Base-by-base conservation (phyloP, 176 grass and related monocot genomes). In the Aegilops sharonensis region DNA sequence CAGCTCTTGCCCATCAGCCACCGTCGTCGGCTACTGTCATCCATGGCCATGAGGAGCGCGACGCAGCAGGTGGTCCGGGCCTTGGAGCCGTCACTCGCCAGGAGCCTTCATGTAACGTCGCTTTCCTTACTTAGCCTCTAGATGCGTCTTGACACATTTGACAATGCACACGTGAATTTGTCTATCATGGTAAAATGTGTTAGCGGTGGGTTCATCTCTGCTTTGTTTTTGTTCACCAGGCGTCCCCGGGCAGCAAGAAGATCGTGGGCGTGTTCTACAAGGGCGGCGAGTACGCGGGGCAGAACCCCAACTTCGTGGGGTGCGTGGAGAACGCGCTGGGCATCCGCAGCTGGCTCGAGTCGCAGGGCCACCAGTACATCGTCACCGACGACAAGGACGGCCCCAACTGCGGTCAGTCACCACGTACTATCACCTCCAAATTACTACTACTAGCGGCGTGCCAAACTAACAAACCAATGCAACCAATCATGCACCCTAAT, bases 251-350 rank as follows among this genome's bases (percentile, higher is more conserved):
- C 12, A 85, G 91, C 82, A 97, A 93, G 87, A 97, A 97, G 89
- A 97, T 97, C 80, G 91, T 97, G 39, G 94, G 94, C 42, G 94
- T 97, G 52, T 97, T 97, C 79, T 97, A 94, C 89, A 94, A 92
- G 77, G 94, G 85, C 80, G 89, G 92, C 34, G 87, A 97, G 62
- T 94, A 97, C 39, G 91, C 91, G 2, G 83, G 80, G 8, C 34
- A 75, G 78, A 97, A 97, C 60, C 91, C 89, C 2, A 87, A 90
- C 72, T 97, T 97, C 80, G 79, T 94, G 23, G 94, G 94, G 4
- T 97, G 94, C 34, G 91, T 86, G 11, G 94, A 97, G 73, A 52
- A 72, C 54, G 78, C 81, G 39, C 84, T 76, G 54, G 94, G 89
- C 71, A 97, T 97, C 81, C 90, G 88, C 52, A 25, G 69, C 64